These are phyloP conservation scores for Phytophthora pinifolia DNA, from an alignment of 352 stramenopile species.

Conservation along the genomic window DNA sequence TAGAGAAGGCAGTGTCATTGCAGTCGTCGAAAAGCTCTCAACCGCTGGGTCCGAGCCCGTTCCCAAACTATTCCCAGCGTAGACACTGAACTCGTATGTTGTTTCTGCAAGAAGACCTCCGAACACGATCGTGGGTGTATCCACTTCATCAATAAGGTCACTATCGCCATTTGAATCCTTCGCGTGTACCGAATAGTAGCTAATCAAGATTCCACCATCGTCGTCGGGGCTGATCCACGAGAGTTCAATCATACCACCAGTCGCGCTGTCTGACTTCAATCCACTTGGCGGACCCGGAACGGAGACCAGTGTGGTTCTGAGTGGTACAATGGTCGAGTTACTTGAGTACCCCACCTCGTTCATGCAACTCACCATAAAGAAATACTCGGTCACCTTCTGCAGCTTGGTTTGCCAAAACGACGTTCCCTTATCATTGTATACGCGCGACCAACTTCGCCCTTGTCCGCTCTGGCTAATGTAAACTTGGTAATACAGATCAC, in stretches of 20 bases:
- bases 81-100: constrained; percentile 55
- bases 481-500: constrained; percentile 45
- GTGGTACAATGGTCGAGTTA: constrained; percentile 25
- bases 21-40: constrained; percentile 28
- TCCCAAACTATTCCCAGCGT: constrained; percentile 45
- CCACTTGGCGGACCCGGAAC: constrained; percentile 43
- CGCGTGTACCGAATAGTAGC: constrained; percentile 40
- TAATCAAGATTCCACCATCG: constrained; percentile 50
- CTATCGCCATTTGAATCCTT: constrained; percentile 4
- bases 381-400: constrained; percentile 42
- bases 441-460: constrained; percentile 30
- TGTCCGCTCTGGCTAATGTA: constrained; percentile 41
- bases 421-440: constrained; percentile 45
- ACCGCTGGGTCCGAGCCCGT: constrained; percentile 32
- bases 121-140: constrained; percentile 18
- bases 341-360: constrained; percentile 50
- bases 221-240: constrained; percentile 48
- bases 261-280: constrained; percentile 18
- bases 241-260: constrained; percentile 45
- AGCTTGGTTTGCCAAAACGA: constrained; percentile 60
- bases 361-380: constrained; percentile 46
- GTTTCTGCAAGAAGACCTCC: constrained; percentile 41
- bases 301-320: constrained; percentile 52
- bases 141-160: constrained; percentile 8
- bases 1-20: constrained; percentile 27